Evolutionary conservation across 331 rosid genomes (phyloP).

Genomic region (Stylosanthes scabra): DNA sequence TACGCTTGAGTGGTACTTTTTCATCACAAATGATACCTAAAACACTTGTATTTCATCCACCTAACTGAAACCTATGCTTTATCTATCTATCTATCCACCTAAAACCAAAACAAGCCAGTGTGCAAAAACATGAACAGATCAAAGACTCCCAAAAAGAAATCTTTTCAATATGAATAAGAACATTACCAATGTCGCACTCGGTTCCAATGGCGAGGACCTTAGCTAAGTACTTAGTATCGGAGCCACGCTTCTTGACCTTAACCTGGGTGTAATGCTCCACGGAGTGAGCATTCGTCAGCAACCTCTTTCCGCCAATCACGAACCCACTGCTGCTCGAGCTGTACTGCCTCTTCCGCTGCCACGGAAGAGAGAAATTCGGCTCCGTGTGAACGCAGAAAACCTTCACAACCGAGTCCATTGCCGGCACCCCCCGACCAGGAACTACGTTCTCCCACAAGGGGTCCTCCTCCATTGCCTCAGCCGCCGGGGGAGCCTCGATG

Average conservation of each 20-base stretch:
- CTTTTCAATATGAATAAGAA: not conserved
- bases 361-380: slow-evolving; percentile 81
- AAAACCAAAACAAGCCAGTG: slow-evolving; percentile 3
- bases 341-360: slow-evolving; percentile 86
- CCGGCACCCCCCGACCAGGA: slow-evolving; percentile 59
- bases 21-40: too few relatives aligned
- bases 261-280: slow-evolving; percentile 86
- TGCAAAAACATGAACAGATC: not conserved
- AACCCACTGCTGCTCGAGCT: slow-evolving; percentile 86
- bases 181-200: slow-evolving; percentile 81
- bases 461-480: slow-evolving; percentile 38
- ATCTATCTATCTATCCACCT: not conserved
- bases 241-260: slow-evolving; percentile 87
- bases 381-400: slow-evolving; percentile 84
- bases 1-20: too few relatives aligned
- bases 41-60: too few relatives aligned
- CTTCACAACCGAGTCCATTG: slow-evolving; percentile 89
- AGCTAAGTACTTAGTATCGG: slow-evolving; percentile 83
- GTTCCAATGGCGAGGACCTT: slow-evolving; percentile 88
- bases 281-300: slow-evolving; percentile 83
- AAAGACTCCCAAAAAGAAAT: not conserved
- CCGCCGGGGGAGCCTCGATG: not conserved
- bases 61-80: too few relatives aligned
- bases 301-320: slow-evolving; percentile 65
- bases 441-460: slow-evolving; percentile 52